Conservation (phyloP, 768 basidiomycete genomes). For the Tricholoma sp. region DNA sequence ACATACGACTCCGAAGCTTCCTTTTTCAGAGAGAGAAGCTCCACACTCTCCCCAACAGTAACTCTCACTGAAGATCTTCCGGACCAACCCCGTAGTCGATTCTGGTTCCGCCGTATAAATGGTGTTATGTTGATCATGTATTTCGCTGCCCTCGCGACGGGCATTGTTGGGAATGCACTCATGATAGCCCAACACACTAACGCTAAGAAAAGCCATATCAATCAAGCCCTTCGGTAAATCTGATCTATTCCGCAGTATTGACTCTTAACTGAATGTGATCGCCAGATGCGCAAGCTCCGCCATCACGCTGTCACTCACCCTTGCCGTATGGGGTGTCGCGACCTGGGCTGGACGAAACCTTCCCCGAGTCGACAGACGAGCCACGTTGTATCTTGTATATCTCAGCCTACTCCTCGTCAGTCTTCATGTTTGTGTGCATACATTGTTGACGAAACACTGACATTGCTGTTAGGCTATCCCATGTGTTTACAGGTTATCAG, state of each 20-base stretch:
- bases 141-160: conserved; percentile 18
- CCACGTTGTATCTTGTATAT: conserved; percentile 14
- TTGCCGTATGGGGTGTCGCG: conserved; percentile 14
- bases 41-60: background rate
- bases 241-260: background rate
- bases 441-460: background rate
- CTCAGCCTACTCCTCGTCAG: conserved; percentile 20
- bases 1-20: background rate
- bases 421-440: background rate
- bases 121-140: conserved; percentile 16
- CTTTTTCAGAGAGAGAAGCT: background rate
- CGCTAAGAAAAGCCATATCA: conserved; percentile 10
- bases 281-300: conserved; percentile 25
- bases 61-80: background rate
- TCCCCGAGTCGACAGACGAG: conserved; percentile 17
- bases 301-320: conserved; percentile 19
- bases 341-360: conserved; percentile 18
- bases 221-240: conserved; percentile 16
- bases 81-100: conserved; percentile 24
- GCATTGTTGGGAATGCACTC: conserved; percentile 20
- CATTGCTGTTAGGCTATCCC: background rate
- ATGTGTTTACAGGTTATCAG: conserved; percentile 20
- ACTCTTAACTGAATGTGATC: background rate
- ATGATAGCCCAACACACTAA: conserved; percentile 12
- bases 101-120: conserved; percentile 25